Conservation (phyloP, 306 rosid genomes). For the Cicer bijugum region DNA sequence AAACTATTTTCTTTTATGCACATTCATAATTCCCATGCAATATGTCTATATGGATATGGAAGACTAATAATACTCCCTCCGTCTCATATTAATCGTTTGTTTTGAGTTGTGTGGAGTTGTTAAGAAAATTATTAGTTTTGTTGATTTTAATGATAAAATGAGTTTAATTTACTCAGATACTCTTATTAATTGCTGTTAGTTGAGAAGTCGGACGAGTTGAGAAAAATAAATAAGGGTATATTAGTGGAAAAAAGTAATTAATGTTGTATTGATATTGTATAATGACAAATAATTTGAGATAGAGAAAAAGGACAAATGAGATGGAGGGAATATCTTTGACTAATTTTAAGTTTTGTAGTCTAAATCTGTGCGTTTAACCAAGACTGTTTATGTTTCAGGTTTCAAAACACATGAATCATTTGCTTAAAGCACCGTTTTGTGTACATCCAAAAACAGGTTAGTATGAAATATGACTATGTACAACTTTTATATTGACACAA, state of each 20-base stretch:
- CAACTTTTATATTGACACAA: background rate
- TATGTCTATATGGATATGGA: background rate
- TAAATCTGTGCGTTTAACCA: background rate
- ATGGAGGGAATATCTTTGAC: background rate
- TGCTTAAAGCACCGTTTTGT: conserved; percentile 89
- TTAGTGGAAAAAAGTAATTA: too few species aligned
- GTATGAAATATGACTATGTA: conserved; percentile 6
- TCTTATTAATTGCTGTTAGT: too few species aligned
- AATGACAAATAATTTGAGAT: too few species aligned
- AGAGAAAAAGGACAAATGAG: too few species aligned
- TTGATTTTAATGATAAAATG: too few species aligned
- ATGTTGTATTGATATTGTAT: too few species aligned
- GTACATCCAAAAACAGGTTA: conserved; percentile 87
- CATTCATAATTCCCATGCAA: background rate
- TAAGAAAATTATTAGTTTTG: too few species aligned
- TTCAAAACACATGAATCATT: conserved; percentile 89
- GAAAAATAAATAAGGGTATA: too few species aligned
- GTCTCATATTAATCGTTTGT: too few species aligned
- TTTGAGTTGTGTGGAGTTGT: too few species aligned
- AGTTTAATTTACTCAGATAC: too few species aligned
- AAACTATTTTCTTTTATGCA: background rate
- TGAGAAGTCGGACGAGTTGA: too few species aligned
- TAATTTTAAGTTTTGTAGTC: background rate
- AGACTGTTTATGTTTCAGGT: conserved; percentile 57
- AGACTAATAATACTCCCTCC: background rate